Evolutionary conservation across 2,329 filamentous ascomycete genomes (phyloP).

Genomic region (Pseudocercospora vitis): DNA sequence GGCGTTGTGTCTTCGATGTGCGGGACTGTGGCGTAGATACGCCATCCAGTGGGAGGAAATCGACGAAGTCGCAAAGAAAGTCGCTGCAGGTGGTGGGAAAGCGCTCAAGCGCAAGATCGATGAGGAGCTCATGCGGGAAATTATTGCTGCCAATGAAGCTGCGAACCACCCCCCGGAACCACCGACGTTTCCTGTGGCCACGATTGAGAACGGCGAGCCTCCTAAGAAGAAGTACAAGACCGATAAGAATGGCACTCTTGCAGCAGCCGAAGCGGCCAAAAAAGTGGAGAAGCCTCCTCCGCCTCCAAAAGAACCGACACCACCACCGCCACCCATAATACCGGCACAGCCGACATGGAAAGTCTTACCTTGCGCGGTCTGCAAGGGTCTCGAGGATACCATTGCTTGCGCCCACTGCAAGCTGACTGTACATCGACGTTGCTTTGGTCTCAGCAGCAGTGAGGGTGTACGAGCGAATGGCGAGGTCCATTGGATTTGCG

Average conservation of each 20-base stretch:
- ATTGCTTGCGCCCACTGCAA: conserved; percentile 85
- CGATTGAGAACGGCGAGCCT: conserved; percentile 46
- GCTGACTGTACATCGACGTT: conserved; percentile 84
- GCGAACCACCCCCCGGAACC: conserved; percentile 30
- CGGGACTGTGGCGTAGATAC: conserved; percentile 92
- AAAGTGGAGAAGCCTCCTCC: conserved; percentile 47
- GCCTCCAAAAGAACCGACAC: conserved; percentile 53
- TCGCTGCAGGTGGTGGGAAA: conserved; percentile 76
- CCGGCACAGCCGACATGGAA: conserved; percentile 79
- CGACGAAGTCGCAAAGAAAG: conserved; percentile 87
- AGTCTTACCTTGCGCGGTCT: conserved; percentile 81
- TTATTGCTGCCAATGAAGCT: conserved; percentile 62
- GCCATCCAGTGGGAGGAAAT: conserved; percentile 93
- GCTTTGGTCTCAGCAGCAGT: conserved; percentile 79
- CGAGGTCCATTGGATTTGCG: conserved; percentile 81
- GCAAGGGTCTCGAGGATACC: conserved; percentile 68
- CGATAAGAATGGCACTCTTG: conserved; percentile 37
- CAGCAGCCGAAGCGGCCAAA: conserved; percentile 55
- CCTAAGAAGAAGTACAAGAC: conserved; percentile 62
- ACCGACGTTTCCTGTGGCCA: conserved; percentile 21
- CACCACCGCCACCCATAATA: conserved; percentile 62
- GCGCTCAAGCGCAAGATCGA: conserved; percentile 88
- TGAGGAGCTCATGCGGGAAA: conserved; percentile 82
- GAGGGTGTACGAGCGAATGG: conserved; percentile 53
- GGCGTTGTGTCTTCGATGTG: conserved; percentile 86